Percentiles rank a stretch among this genome's conserved stretches.
These are phyloP conservation scores for Ophiostoma perfectum DNA, from an alignment of 2,329 filamentous ascomycete species.

Conservation along the genomic window DNA sequence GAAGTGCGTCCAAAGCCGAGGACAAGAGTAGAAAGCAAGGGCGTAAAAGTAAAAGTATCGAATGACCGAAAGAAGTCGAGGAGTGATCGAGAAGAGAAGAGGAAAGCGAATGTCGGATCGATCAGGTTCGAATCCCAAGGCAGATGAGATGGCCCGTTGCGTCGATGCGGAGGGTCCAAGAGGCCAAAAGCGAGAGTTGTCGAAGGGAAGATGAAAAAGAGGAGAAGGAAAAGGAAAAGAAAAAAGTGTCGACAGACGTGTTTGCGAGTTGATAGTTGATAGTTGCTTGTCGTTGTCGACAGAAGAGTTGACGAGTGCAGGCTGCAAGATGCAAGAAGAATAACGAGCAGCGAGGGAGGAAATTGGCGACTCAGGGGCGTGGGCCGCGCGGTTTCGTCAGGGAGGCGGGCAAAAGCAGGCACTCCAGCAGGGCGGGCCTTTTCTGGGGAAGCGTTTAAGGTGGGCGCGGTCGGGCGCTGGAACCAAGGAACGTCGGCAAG, in stretches of 20 bases:
- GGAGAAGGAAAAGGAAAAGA: not conserved
- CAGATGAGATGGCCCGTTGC: not conserved
- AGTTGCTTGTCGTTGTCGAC: not conserved
- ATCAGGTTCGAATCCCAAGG: not conserved
- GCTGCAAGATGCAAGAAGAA: conserved; percentile 4
- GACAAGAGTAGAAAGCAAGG: not conserved
- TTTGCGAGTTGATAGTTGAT: not conserved
- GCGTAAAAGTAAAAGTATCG: not conserved
- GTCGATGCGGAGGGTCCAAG: not conserved
- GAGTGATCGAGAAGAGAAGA: not conserved
- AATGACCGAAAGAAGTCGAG: not conserved
- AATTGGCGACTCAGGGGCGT: conserved; percentile 19
- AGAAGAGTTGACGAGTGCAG: conserved; percentile 3
- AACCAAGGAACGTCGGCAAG: conserved; percentile 16
- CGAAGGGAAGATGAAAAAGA: not conserved
- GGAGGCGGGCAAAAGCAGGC: conserved; percentile 16
- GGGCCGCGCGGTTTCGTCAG: conserved; percentile 15
- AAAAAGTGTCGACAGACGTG: not conserved
- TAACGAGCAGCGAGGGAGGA: conserved; percentile 19
- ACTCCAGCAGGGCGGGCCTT: conserved; percentile 15
- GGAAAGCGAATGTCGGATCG: conserved; percentile 13
- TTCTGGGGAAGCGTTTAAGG: conserved; percentile 16
- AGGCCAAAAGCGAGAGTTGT: conserved; percentile 12
- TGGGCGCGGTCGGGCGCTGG: conserved; percentile 10
- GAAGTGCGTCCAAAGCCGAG: too few relatives aligned